Evolutionary conservation across 1,284 basidiomycete genomes (phyloP).

Genomic region (Ganoderma lucidum): DNA sequence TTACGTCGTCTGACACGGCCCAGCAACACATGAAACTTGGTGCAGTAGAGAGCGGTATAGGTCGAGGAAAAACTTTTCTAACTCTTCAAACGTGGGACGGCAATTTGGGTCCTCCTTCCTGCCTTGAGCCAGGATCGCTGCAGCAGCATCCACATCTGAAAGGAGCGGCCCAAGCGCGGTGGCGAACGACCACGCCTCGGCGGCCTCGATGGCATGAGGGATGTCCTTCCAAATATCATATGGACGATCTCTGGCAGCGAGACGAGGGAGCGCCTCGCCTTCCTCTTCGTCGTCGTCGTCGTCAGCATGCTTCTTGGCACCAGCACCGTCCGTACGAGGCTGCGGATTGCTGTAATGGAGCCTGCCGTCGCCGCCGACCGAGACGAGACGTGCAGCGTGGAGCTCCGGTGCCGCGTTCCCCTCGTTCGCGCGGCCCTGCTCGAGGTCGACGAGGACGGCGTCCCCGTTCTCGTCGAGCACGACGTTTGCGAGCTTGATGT

Average conservation of each 20-base stretch:
- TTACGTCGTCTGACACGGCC: not conserved
- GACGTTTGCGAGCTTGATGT: conserved; percentile 20
- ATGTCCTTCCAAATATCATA: conserved; percentile 14
- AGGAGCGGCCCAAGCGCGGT: conserved; percentile 9
- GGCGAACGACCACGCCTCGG: conserved; percentile 17
- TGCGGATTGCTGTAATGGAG: not conserved
- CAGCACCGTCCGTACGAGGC: not conserved
- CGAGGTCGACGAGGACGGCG: conserved; percentile 17
- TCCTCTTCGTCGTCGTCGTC: not conserved
- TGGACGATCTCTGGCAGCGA: conserved; percentile 1
- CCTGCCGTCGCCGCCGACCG: not conserved
- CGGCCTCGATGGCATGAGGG: conserved; percentile 13
- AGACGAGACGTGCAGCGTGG: not conserved
- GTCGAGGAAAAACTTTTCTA: not conserved
- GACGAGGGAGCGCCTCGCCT: not conserved
- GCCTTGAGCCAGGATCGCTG: conserved; percentile 5
- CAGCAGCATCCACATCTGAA: not conserved
- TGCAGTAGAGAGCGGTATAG: not conserved
- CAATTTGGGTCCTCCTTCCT: conserved; percentile 6
- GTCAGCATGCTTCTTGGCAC: not conserved
- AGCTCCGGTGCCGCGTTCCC: conserved; percentile 17
- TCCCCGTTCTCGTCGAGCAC: conserved; percentile 20
- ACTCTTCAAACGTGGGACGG: not conserved
- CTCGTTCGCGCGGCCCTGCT: conserved; percentile 21
- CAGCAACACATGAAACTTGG: not conserved